Conservation (phyloP, 2,329 filamentous ascomycete genomes). For the Colletotrichum orchidophilum region DNA sequence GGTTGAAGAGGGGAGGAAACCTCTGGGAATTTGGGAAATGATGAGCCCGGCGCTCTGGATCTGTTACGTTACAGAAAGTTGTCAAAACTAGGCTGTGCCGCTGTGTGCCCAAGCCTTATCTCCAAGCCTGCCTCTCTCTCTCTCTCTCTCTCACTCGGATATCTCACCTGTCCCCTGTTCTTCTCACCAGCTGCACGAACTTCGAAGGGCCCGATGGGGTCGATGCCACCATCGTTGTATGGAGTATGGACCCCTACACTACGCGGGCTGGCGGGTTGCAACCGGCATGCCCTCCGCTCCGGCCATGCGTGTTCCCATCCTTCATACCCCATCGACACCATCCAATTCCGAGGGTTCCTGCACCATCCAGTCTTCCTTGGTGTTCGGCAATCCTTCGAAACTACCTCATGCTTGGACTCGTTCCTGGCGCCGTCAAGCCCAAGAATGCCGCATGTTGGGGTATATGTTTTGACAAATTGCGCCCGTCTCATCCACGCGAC, state of each 20-base stretch:
- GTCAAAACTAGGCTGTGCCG: conserved; percentile 3
- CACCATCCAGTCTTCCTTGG: not conserved
- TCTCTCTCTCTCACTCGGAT: not conserved
- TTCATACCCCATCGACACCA: not conserved
- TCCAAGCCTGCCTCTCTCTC: not conserved
- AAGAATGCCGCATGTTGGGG: not conserved
- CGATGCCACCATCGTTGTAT: no score
- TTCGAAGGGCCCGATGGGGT: no score
- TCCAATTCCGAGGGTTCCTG: not conserved
- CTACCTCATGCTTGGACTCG: not conserved
- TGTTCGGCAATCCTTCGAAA: not conserved
- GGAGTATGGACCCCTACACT: no score
- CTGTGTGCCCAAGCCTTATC: conserved; percentile 1
- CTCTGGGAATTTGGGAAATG: not conserved
- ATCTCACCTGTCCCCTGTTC: not conserved
- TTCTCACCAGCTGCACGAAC: no score
- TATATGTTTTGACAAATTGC: not conserved
- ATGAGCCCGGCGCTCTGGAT: conserved; percentile 28
- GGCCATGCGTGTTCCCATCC: no score
- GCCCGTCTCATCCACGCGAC: not conserved
- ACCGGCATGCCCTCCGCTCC: not conserved
- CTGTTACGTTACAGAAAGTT: conserved; percentile 30
- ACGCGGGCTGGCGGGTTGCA: not conserved
- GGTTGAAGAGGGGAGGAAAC: not conserved
- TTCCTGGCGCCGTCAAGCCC: not conserved